Percentiles rank a stretch among this genome's conserved stretches.
These are phyloP conservation scores for Salix exigua DNA, from an alignment of 345 rosid species.

Conservation along the genomic window DNA sequence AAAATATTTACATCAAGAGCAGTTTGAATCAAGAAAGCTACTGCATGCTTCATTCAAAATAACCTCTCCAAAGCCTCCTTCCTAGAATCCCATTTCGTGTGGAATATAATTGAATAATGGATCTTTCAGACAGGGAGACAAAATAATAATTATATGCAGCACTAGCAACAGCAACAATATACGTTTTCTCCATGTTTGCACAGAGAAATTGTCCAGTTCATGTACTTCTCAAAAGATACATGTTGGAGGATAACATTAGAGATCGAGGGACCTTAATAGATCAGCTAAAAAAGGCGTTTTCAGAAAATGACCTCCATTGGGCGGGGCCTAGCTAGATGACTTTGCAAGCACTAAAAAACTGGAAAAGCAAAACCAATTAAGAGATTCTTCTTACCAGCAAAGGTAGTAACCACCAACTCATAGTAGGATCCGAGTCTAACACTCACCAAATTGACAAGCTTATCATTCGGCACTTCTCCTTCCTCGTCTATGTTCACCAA, in stretches of 20 bases:
- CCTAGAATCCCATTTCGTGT: too few species aligned
- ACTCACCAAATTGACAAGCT: constrained; percentile 51
- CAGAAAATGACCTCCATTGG: background rate
- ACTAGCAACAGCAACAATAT: too few species aligned
- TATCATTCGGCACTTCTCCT: constrained; percentile 35
- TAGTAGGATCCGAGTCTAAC: constrained; percentile 50
- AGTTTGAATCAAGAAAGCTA: too few species aligned
- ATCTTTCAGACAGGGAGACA: too few species aligned
- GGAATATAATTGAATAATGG: too few species aligned
- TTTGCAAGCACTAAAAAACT: background rate
- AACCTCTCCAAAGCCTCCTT: too few species aligned
- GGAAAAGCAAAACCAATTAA: background rate
- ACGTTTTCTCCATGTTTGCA: too few species aligned
- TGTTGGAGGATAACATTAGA: background rate
- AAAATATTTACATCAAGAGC: too few species aligned
- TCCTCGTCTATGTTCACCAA: constrained; percentile 38
- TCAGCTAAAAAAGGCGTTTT: background rate
- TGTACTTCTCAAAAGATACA: background rate
- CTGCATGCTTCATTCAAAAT: too few species aligned
- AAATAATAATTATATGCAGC: too few species aligned
- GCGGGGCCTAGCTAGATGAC: background rate
- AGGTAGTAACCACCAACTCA: constrained; percentile 64
- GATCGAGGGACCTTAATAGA: background rate
- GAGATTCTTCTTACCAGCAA: constrained; percentile 42
- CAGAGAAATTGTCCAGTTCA: background rate